Evolutionary conservation across 768 basidiomycete species (phyloP).

Genomic region (Lenzites betulinus): DNA sequence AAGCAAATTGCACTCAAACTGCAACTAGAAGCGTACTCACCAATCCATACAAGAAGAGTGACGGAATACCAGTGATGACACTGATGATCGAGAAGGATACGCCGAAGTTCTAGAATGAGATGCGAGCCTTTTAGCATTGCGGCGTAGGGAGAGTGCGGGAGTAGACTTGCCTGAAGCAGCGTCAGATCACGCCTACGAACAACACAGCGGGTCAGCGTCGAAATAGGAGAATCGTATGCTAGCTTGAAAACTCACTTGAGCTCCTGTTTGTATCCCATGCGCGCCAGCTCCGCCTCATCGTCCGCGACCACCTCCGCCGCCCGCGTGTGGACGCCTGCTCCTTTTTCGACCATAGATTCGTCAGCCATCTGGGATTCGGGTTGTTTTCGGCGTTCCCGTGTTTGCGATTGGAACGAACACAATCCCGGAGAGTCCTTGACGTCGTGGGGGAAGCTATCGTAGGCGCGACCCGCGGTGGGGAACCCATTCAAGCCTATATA

Average conservation of each 20-base stretch:
- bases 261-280: slow-evolving; percentile 76
- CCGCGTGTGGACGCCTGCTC: slow-evolving; percentile 1
- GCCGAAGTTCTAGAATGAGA: slow-evolving; percentile 58
- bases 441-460: slow-evolving; percentile 1
- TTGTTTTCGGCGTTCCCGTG: background rate
- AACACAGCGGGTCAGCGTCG: background rate
- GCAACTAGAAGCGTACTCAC: slow-evolving; percentile 38
- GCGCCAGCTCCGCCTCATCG: slow-evolving; percentile 64
- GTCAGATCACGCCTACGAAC: slow-evolving; percentile 57
- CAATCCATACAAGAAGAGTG: slow-evolving; percentile 68
- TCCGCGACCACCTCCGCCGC: slow-evolving; percentile 14
- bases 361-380: slow-evolving; percentile 10
- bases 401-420: background rate
- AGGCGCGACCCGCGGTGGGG: background rate
- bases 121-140: background rate
- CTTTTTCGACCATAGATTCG: slow-evolving; percentile 14
- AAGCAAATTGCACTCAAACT: background rate
- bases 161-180: slow-evolving; percentile 54
- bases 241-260: slow-evolving; percentile 48
- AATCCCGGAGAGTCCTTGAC: background rate
- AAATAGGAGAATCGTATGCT: background rate
- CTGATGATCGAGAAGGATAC: slow-evolving; percentile 79
- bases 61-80: slow-evolving; percentile 71
- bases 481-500: background rate
- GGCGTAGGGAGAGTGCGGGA: slow-evolving; percentile 2